Evolutionary conservation across 179 eudicot genomes (phyloP).

Genomic region (Beta corolliflora): DNA sequence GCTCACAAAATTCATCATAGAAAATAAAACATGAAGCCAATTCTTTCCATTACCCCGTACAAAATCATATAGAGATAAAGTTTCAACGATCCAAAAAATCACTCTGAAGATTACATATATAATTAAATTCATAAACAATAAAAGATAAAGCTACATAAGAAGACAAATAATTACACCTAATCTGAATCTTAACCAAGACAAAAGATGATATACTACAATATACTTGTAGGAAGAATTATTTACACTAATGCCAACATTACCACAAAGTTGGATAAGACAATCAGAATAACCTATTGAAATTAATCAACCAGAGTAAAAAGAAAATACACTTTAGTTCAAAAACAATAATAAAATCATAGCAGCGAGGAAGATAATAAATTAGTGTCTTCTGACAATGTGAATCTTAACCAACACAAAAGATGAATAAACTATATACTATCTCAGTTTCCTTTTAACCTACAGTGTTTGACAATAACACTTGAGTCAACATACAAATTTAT

Average conservation of each 20-base stretch:
- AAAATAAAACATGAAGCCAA: slow-evolving; percentile 18
- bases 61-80: too few species aligned
- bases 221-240: slow-evolving; percentile 7
- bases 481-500: too few species aligned
- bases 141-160: background rate
- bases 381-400: background rate
- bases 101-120: slow-evolving; percentile 7
- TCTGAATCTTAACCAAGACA: slow-evolving; percentile 17
- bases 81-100: background rate
- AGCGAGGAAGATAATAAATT: background rate
- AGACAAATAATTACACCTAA: slow-evolving; percentile 16
- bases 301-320: background rate
- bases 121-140: slow-evolving; percentile 12
- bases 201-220: slow-evolving; percentile 5
- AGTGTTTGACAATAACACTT: too few species aligned
- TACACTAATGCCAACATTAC: background rate
- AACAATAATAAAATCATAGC: background rate
- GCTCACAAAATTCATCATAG: slow-evolving; percentile 7
- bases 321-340: background rate
- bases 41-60: too few species aligned
- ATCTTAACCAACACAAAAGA: slow-evolving; percentile 23
- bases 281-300: background rate
- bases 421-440: background rate
- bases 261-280: background rate
- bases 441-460: too few species aligned